phyloP scores from a whole-genome alignment of 208 protist species.

The Trichomonas vaginalis region DNA sequence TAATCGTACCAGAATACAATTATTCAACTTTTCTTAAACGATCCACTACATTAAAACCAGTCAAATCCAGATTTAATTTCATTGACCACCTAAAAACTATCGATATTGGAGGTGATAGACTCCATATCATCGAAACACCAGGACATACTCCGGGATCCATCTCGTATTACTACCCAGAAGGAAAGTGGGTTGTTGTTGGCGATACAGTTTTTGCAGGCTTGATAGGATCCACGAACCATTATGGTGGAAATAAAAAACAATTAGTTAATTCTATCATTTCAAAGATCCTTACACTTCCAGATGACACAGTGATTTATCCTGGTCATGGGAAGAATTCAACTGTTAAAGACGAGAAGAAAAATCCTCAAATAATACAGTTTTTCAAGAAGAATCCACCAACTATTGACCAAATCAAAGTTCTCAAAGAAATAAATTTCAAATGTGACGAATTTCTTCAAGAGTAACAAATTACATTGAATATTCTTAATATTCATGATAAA shows the following conservation, averaged over 20 bases:
- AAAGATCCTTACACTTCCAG: neutral
- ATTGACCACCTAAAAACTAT: neutral
- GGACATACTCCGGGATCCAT: neutral
- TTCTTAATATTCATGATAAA: too few species aligned
- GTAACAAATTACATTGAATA: too few species aligned
- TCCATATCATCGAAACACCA: neutral
- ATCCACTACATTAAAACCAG: neutral
- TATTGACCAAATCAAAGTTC: neutral
- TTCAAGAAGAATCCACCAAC: neutral
- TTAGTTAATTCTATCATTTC: neutral
- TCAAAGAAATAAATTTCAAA: neutral
- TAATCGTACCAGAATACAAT: neutral
- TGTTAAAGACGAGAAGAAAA: neutral
- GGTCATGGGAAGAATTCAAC: neutral
- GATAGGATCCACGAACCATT: neutral
- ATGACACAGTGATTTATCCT: neutral
- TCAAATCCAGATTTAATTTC: neutral
- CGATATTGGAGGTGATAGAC: neutral
- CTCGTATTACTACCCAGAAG: neutral
- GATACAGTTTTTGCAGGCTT: neutral
- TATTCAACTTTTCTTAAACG: neutral
- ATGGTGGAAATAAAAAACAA: neutral
- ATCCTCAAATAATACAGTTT: neutral
- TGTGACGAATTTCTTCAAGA: neutral
- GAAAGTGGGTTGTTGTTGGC: neutral